Evolutionary conservation across 768 basidiomycete species (phyloP).

Genomic region (Boletus huronensis): DNA sequence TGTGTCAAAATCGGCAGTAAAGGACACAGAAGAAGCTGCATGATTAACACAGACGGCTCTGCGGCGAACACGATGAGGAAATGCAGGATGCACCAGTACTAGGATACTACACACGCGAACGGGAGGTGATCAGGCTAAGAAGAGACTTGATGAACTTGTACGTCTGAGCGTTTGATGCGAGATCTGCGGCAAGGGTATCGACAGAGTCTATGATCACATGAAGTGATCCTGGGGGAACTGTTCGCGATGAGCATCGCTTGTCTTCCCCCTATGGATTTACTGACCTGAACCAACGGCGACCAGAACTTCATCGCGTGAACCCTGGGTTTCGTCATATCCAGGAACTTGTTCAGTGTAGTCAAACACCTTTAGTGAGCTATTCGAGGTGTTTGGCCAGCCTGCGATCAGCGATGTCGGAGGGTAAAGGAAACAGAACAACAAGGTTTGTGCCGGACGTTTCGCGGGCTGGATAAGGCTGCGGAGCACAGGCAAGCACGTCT

Average conservation of each 20-base stretch:
- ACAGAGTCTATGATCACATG: constrained; percentile 70
- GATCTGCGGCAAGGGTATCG: constrained; percentile 60
- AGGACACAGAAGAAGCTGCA: constrained; percentile 52
- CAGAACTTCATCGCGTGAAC: constrained; percentile 38
- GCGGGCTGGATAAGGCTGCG: constrained; percentile 39
- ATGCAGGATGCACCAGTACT: background rate
- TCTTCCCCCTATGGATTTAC: background rate
- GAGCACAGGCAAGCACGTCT: constrained; percentile 55
- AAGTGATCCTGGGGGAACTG: constrained; percentile 46
- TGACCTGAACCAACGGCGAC: constrained; percentile 39
- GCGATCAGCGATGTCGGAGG: constrained; percentile 48
- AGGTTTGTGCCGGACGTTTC: constrained; percentile 21
- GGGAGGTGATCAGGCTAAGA: constrained; percentile 41
- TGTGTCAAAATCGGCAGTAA: constrained; percentile 55
- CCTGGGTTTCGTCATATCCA: constrained; percentile 44
- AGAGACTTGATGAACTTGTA: constrained; percentile 52
- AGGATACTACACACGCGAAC: constrained; percentile 42
- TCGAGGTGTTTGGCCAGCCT: constrained; percentile 18
- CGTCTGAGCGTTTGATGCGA: constrained; percentile 50
- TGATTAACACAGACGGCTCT: constrained; percentile 56
- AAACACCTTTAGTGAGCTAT: constrained; percentile 35
- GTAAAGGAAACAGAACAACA: constrained; percentile 58
- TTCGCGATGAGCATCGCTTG: constrained; percentile 5
- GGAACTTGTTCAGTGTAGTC: constrained; percentile 53
- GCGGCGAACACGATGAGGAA: constrained; percentile 9